phyloP scores from a whole-genome alignment of 805 yeast genomes.

The Cephaloascus fragrans region DNA sequence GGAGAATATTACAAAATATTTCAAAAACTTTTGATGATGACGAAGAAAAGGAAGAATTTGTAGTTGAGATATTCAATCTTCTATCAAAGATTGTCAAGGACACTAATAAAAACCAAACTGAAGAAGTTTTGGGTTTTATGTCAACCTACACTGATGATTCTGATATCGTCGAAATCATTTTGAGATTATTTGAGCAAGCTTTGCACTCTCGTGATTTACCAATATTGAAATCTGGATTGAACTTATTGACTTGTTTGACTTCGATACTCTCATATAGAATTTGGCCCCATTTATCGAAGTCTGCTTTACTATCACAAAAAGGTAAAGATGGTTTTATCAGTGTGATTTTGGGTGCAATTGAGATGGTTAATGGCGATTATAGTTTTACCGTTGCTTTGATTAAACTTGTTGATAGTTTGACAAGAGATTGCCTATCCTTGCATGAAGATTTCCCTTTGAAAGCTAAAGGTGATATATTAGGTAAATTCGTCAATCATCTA shows the following conservation, averaged over 20 bases:
- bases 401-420: conserved; percentile 43
- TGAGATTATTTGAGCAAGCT: conserved; percentile 60
- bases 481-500: conserved; percentile 43
- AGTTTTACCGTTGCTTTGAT: conserved; percentile 52
- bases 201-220: conserved; percentile 43
- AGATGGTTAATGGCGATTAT: conserved; percentile 59
- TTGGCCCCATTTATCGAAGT: conserved; percentile 69
- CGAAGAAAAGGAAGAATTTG: conserved; percentile 24
- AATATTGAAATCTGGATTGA: conserved; percentile 33
- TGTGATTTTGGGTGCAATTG: conserved; percentile 59
- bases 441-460: conserved; percentile 20
- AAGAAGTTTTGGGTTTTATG: conserved; percentile 18
- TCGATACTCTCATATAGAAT: conserved; percentile 52
- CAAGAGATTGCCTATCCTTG: conserved; percentile 36
- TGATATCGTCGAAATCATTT: conserved; percentile 52
- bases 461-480: conserved; percentile 43
- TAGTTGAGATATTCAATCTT: conserved; percentile 41
- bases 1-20: conserved; percentile 64
- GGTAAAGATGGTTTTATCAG: conserved; percentile 58
- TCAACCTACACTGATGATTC: conserved; percentile 40
- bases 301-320: conserved; percentile 51
- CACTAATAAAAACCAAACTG: conserved; percentile 18
- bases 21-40: conserved; percentile 29
- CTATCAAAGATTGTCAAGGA: conserved; percentile 36
- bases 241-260: conserved; percentile 39